phyloP scores from a whole-genome alignment of 108 stramenopile species.

The Cyclotella atomus region DNA sequence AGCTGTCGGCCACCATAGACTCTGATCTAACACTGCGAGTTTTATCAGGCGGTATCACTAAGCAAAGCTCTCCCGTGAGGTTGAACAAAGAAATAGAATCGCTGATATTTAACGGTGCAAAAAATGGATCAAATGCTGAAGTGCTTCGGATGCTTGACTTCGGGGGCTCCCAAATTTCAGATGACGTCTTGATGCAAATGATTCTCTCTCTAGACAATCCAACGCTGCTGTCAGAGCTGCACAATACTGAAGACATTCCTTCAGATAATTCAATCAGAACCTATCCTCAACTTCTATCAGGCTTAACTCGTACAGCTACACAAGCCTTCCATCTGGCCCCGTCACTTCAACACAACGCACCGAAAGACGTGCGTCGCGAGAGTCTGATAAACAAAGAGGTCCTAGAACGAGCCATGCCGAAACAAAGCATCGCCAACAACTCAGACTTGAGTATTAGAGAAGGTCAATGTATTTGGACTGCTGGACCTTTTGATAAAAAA shows the following conservation, averaged over 20 bases:
- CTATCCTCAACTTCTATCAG: no score
- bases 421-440: slow-evolving; percentile 1
- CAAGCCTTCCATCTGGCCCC: slow-evolving; percentile 68
- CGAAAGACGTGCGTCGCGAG: slow-evolving; percentile 24
- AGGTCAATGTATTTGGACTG: slow-evolving; percentile 79
- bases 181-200: slow-evolving; percentile 63
- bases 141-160: slow-evolving; percentile 74
- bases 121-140: slow-evolving; percentile 44
- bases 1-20: slow-evolving; percentile 55
- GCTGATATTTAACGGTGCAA: slow-evolving; percentile 22
- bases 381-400: slow-evolving; percentile 61
- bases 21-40: slow-evolving; percentile 65
- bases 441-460: slow-evolving; percentile 51
- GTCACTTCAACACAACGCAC: slow-evolving; percentile 61
- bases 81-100: slow-evolving; percentile 46
- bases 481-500: slow-evolving; percentile 73
- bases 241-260: neutral
- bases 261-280: no score
- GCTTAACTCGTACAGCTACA: neutral
- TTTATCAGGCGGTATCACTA: slow-evolving; percentile 67
- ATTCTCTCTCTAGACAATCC: slow-evolving; percentile 43
- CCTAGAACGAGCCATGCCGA: slow-evolving; percentile 22
- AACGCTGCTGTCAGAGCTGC: neutral
- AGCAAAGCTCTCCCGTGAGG: slow-evolving; percentile 64
- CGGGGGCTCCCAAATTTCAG: slow-evolving; percentile 57